Evolutionary conservation across 257 asterid species (phyloP).

Genomic region (Capsicum baccatum): DNA sequence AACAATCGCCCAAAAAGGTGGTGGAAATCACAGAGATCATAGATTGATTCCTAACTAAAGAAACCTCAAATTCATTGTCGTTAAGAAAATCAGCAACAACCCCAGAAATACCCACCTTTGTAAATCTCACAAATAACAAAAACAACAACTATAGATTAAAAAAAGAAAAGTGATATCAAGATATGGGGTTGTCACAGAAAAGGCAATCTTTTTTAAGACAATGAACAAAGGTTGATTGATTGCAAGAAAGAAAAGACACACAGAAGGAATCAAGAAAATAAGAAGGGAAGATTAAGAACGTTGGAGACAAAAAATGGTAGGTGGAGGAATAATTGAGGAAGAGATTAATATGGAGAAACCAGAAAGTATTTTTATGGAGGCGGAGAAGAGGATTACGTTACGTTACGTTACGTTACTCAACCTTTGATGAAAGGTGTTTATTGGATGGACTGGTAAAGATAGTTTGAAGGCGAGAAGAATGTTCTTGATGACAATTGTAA

Average conservation of each 20-base stretch:
- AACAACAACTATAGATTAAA: slow-evolving; percentile 1
- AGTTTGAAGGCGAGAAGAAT: slow-evolving; percentile 12
- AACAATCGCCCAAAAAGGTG: slow-evolving; percentile 36
- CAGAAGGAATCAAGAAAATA: neutral
- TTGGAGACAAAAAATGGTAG: slow-evolving; percentile 8
- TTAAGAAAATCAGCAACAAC: neutral
- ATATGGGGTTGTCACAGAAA: slow-evolving; percentile 24
- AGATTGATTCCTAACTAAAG: slow-evolving; percentile 36
- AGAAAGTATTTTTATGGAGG: slow-evolving; percentile 1
- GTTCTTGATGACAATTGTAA: slow-evolving; percentile 15
- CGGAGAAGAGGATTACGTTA: slow-evolving; percentile 36
- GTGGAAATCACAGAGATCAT: slow-evolving; percentile 39
- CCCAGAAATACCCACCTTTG: slow-evolving; percentile 20
- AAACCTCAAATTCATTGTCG: slow-evolving; percentile 28
- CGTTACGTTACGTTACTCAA: slow-evolving; percentile 36
- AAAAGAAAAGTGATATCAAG: neutral
- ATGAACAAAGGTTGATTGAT: slow-evolving; percentile 23
- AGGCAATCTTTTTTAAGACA: slow-evolving; percentile 14
- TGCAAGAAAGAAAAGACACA: neutral
- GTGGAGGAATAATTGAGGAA: neutral
- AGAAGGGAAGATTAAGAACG: neutral
- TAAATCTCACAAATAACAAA: neutral
- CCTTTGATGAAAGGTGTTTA: neutral
- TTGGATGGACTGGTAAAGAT: neutral
- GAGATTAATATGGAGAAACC: slow-evolving; percentile 29